A percentile compares a stretch with the other conserved stretches of the same genome.
Conservation (phyloP, 306 rosid genomes). For the Rosa persica region DNA sequence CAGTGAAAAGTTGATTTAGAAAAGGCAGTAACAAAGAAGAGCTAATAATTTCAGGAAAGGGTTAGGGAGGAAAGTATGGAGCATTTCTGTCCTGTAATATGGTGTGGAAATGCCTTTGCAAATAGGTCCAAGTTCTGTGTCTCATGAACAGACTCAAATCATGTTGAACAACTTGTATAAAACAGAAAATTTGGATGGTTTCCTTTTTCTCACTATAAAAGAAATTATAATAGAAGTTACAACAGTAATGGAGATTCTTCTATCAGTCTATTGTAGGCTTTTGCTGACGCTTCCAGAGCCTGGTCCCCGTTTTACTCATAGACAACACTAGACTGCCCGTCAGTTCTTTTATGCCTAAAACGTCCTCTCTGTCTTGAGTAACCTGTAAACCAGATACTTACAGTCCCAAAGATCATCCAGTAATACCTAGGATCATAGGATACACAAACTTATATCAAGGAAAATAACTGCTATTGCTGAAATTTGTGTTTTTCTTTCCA, state of each 20-base stretch:
- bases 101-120: constrained; percentile 33
- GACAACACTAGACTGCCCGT: constrained; percentile 42
- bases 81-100: constrained; percentile 47
- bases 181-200: constrained; percentile 54
- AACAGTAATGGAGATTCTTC: constrained; percentile 57
- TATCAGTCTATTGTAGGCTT: constrained; percentile 41
- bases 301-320: constrained; percentile 61
- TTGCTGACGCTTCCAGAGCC: constrained; percentile 56
- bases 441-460: neutral
- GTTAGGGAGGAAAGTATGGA: constrained; percentile 47
- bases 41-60: constrained; percentile 19
- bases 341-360: constrained; percentile 39
- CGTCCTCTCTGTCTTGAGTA: constrained; percentile 14
- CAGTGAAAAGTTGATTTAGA: constrained; percentile 26
- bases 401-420: neutral
- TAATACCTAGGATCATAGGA: neutral
- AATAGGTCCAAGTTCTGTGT: constrained; percentile 59
- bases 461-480: neutral
- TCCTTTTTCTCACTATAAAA: constrained; percentile 24
- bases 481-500: neutral
- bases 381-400: neutral
- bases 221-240: constrained; percentile 37
- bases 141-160: constrained; percentile 47
- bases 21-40: constrained; percentile 26
- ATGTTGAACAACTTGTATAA: constrained; percentile 48